Percentiles rank a stretch among this genome's conserved stretches.
Conservation (phyloP, 2,329 filamentous ascomycete genomes). For the Botryosphaeria agaves region DNA sequence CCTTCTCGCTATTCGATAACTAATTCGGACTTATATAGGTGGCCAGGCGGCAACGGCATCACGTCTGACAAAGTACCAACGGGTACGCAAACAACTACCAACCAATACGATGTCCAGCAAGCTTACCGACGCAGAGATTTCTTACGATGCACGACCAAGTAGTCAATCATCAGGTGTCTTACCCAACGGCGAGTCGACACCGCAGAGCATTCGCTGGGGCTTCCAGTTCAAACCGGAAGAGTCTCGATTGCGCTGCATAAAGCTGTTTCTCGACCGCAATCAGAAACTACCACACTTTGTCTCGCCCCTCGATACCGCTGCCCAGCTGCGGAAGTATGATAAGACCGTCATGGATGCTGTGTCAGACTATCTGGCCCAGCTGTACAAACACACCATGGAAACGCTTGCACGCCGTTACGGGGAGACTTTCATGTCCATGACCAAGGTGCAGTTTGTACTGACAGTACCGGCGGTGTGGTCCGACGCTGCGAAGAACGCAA, state of each 20-base stretch:
- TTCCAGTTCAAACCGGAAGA: conserved; percentile 71
- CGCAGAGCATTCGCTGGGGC: conserved; percentile 46
- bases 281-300: conserved; percentile 72
- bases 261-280: conserved; percentile 64
- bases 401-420: conserved; percentile 58
- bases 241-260: conserved; percentile 61
- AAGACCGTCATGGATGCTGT: conserved; percentile 68
- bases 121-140: no score
- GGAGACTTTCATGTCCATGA: conserved; percentile 60
- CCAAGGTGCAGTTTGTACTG: conserved; percentile 61
- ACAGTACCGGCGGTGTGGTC: conserved; percentile 76
- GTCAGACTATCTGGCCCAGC: conserved; percentile 60
- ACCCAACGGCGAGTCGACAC: conserved; percentile 5
- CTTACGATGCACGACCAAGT: no score
- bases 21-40: conserved; percentile 23
- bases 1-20: neutral
- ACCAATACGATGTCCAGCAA: no score
- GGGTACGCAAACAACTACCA: no score
- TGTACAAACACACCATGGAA: conserved; percentile 65
- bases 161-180: no score
- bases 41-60: conserved; percentile 71
- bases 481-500: conserved; percentile 72
- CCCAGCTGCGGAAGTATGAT: conserved; percentile 54
- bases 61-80: conserved; percentile 80
- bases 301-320: conserved; percentile 58